Evolutionary conservation across 2,329 filamentous ascomycete genomes (phyloP), one percentile per base, ranked within the genome.

Genomic region (Curvularia sp.): DNA sequence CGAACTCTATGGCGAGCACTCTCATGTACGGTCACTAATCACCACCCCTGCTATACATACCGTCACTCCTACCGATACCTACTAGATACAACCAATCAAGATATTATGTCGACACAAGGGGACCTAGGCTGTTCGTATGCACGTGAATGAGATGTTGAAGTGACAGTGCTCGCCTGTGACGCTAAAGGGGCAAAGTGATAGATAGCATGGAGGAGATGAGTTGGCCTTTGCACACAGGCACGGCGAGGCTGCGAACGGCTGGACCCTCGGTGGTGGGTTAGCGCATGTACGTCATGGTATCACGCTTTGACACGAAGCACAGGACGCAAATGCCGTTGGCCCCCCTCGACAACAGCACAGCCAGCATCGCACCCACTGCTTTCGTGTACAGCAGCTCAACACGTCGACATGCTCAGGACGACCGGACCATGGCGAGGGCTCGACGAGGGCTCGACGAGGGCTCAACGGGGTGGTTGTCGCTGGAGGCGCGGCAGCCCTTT

Each of bases 11-110:
- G 49, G 53, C 55, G 25, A 36, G 53, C 46, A 49, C 28, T 45
- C 43, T 18, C 39, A 45, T 65, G 54, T 57, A 62, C 52, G 53
- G 57, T 61, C 59, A 41, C 54, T 64, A 65, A 63, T 55, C 55
- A 62, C 58, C 36, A 57, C 50, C 32, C 57, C 23, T 49, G 49
- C 53, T 42, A 50, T 42, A 50, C 45, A 49, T 38, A 36, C 53
- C 49, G 59, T 57, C 53, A 49, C 54, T 57, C 61, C 48, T 59
- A 52, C 43, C 49, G 30, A 56, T 50, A 50, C 48, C 42, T 53
- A 51, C 53, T 41, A 51, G 45, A 57, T 64, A 62, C 30, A 54
- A 63, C 41, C 55, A 55, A 61, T 36, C 46, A 58, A 61, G 30
- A 57, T 51, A 56, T 59, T 30, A 42, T 60, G 60, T 34, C 55